Base-by-base conservation (phyloP, 139 green algal species). In the Parachlorella kessleri region DNA sequence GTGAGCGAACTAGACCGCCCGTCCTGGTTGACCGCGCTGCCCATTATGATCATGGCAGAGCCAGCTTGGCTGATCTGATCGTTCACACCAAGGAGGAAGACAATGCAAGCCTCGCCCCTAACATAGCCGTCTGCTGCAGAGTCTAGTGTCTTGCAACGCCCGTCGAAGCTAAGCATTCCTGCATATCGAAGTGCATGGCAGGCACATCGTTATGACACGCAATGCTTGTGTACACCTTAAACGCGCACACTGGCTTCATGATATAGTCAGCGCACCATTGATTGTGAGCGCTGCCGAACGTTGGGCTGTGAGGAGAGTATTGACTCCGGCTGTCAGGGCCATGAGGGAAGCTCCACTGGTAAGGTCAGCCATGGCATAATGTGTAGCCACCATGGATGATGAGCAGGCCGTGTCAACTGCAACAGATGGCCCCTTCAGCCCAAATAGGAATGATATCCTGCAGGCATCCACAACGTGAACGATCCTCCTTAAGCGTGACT, bases 21-120 rank as follows among this genome's bases (percentile, higher is more conserved):
- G 81, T 98, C 95, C 84, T 98, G 94, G 82, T 97, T 96, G 26
- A 97, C 92, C 0, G 86, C 86, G n/a, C 79, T 89, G 4, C 85
- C 87, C 0, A 3, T 6, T 3, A 80, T 8, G 2, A 94, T 2
- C 48, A 64, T 28, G 40, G 42, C 14, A 0, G 48, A 59, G 14
- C 14, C 48, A n/a, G n/a, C 48, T 59, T 59, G 48, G 48, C 48
- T 71, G 48, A n/a, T 55, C 74, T 78, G 66, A 14, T 28, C 14
- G 48, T 18, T 18, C 14, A 18, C 48, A 59, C 48, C 48, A 9
- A 69, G 63, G 18, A 69, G 28, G 2, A 18, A 69, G 28, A 69
- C 63, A 1, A 69, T 69, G 63, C 63, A 33, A n/a, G n/a, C 86
- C 72, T 96, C 92, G 1, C 85, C 92, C 2, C 93, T 75, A 1